A percentile compares a stretch with the other conserved stretches of the same genome.
phyloP scores from a whole-genome alignment of 305 asterid species.

The Rubia occidens region DNA sequence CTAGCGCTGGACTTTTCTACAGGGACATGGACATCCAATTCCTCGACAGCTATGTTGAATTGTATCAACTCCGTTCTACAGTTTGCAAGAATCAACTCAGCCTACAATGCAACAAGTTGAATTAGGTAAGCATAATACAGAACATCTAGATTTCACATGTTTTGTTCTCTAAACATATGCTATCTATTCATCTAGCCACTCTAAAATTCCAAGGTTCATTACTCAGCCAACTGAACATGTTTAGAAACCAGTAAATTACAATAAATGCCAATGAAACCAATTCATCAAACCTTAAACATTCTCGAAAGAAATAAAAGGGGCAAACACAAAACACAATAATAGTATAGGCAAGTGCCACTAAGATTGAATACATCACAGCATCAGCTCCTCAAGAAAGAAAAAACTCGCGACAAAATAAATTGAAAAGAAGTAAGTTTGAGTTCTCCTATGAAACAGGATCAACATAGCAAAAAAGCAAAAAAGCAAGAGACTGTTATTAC shows the following conservation, averaged over 20 bases:
- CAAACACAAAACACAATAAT: neutral
- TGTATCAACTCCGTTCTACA: slow-evolving; percentile 48
- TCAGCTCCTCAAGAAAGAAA: neutral
- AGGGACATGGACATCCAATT: slow-evolving; percentile 25
- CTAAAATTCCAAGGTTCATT: neutral
- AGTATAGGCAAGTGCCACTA: neutral
- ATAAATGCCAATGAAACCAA: neutral
- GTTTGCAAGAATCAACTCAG: slow-evolving; percentile 42
- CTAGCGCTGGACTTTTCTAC: slow-evolving; percentile 24
- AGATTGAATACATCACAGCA: neutral
- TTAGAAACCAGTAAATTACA: neutral
- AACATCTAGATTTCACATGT: neutral
- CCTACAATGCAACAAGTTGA: slow-evolving; percentile 38
- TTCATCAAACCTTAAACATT: neutral
- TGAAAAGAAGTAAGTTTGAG: neutral
- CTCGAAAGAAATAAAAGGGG: neutral
- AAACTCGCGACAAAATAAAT: neutral
- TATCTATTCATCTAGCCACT: neutral
- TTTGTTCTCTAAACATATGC: neutral
- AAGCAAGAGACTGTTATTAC: slow-evolving; percentile 29
- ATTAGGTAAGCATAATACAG: slow-evolving; percentile 3
- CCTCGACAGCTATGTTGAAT: slow-evolving; percentile 34
- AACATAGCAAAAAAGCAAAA: slow-evolving; percentile 8
- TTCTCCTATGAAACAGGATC: neutral
- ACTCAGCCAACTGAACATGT: neutral